Percentiles rank a stretch among this genome's conserved stretches.
Evolutionary conservation across 78 protist species (phyloP).

Genomic region (Dictyostelium firmibasis): DNA sequence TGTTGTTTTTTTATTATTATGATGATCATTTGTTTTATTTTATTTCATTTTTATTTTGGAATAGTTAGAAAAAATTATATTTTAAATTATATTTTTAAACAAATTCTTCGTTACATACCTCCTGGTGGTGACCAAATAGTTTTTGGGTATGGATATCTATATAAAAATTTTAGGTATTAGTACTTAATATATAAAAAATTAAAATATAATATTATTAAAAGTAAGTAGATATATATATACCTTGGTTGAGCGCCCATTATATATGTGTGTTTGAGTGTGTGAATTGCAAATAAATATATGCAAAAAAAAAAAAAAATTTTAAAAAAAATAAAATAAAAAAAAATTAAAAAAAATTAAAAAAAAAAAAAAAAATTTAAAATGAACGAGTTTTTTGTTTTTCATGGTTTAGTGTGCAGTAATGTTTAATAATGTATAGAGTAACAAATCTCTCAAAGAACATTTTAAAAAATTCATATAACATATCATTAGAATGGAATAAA

Average conservation of each 20-base stretch:
- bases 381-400: not conserved
- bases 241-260: not conserved
- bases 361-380: not conserved
- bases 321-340: not conserved
- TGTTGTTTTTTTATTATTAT: no score
- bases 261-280: not conserved
- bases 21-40: no score
- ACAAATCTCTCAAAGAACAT: not conserved
- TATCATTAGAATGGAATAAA: not conserved
- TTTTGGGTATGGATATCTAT: slow-evolving; percentile 21
- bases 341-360: not conserved
- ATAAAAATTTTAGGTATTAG: not conserved
- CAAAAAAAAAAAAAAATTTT: no score
- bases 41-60: no score
- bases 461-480: not conserved
- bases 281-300: not conserved
- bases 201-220: no score
- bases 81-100: no score
- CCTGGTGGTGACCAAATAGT: slow-evolving; percentile 11
- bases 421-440: not conserved
- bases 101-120: not conserved
- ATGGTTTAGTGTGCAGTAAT: no score
- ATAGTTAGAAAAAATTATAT: no score
- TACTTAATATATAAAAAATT: no score
- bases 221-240: not conserved